phyloP scores from a whole-genome alignment of 208 protist species.

The Strigomonas culicis region DNA sequence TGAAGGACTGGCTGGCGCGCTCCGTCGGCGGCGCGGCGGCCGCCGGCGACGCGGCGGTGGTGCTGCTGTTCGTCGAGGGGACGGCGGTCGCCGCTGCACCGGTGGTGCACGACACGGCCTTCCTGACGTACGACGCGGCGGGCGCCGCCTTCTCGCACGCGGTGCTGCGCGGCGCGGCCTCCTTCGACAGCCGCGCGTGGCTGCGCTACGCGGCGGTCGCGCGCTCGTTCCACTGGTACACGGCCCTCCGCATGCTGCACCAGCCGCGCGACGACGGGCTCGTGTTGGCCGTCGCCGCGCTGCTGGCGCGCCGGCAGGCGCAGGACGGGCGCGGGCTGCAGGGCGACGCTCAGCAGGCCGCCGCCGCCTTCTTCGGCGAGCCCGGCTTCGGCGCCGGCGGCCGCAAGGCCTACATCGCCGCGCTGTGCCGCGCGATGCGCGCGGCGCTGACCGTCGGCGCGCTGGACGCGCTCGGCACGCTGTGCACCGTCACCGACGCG shows the following conservation, averaged over 20 bases:
- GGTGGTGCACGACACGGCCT: conserved; percentile 23
- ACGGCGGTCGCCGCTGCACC: neutral
- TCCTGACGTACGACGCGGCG: conserved; percentile 14
- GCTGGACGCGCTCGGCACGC: conserved; percentile 42
- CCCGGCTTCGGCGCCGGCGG: neutral
- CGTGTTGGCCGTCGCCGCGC: conserved; percentile 26
- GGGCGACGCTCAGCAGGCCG: conserved; percentile 4
- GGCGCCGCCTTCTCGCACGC: conserved; percentile 13
- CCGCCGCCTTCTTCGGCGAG: conserved; percentile 18
- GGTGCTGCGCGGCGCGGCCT: conserved; percentile 9
- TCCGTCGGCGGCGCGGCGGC: neutral
- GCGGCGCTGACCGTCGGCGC: conserved; percentile 50
- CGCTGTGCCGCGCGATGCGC: conserved; percentile 31
- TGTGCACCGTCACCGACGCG: conserved; percentile 55
- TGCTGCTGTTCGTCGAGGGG: conserved; percentile 13
- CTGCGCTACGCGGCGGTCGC: conserved; percentile 57
- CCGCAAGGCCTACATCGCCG: conserved; percentile 40
- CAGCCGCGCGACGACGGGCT: conserved; percentile 16
- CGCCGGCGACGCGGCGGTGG: conserved; percentile 11
- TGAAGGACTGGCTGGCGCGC: neutral
- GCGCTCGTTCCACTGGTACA: conserved; percentile 65
- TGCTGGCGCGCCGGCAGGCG: conserved; percentile 41
- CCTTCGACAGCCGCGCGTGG: conserved; percentile 1
- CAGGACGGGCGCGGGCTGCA: conserved; percentile 39
- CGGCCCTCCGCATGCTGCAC: conserved; percentile 34